Conservation (phyloP, 371 early-diverging fungal genomes). For the Mortierella sp. region DNA sequence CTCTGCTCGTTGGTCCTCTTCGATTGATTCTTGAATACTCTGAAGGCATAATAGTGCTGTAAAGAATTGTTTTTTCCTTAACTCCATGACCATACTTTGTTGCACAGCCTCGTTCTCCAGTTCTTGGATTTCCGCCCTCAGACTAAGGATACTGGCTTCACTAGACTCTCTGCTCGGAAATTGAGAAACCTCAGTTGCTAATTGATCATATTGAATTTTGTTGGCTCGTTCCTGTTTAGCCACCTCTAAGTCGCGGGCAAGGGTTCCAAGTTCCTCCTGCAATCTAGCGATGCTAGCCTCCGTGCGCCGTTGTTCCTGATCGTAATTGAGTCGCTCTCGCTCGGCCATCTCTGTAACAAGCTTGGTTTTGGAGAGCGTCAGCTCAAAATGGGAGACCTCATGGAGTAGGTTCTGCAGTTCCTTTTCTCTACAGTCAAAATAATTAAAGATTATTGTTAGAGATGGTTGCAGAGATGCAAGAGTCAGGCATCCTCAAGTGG, state of each 20-base stretch:
- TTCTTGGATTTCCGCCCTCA: constrained; percentile 43
- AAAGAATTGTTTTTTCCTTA: constrained; percentile 45
- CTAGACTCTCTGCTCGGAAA: constrained; percentile 42
- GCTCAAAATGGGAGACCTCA: constrained; percentile 44
- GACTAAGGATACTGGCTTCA: constrained; percentile 16
- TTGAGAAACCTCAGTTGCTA: constrained; percentile 30
- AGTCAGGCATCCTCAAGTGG: no score
- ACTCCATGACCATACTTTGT: constrained; percentile 33
- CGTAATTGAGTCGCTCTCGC: constrained; percentile 40
- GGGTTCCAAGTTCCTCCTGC: constrained; percentile 39
- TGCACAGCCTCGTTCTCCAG: constrained; percentile 31
- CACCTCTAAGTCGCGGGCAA: constrained; percentile 28
- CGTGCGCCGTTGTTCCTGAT: constrained; percentile 38
- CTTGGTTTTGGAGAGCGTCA: constrained; percentile 37
- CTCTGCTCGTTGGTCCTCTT: constrained; percentile 43
- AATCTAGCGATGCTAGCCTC: constrained; percentile 26
- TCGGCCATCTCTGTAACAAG: constrained; percentile 50
- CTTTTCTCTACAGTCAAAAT: constrained; percentile 19
- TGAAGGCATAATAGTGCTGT: constrained; percentile 32
- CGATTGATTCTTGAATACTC: constrained; percentile 50
- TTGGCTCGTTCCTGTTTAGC: constrained; percentile 49
- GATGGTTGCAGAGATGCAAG: no score
- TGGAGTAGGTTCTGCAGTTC: constrained; percentile 28
- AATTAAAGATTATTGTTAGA: background rate
- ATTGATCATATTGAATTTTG: constrained; percentile 45